Percentiles rank a stretch among this genome's conserved stretches.
Evolutionary conservation across 495 filamentous ascomycete species (phyloP).

Genomic region (Hyaloscypha bicolor): DNA sequence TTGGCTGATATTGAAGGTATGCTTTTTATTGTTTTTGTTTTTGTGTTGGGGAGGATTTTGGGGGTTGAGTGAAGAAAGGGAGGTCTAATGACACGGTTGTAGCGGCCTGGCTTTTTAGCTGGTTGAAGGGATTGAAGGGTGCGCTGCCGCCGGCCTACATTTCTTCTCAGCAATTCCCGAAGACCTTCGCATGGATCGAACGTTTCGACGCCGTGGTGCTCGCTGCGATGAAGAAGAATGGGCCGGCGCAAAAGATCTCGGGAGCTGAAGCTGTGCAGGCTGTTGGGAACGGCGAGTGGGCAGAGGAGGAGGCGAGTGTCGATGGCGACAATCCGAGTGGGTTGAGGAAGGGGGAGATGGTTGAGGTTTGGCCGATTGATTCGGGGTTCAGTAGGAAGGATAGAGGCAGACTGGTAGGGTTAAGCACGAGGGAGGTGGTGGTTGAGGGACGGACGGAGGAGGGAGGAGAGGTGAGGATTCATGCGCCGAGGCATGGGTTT

Average conservation of each 20-base stretch:
- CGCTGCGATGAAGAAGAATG: constrained; percentile 27
- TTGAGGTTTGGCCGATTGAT: constrained; percentile 60
- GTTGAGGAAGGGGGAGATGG: constrained; percentile 47
- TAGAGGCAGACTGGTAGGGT: constrained; percentile 47
- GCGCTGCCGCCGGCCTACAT: constrained; percentile 45
- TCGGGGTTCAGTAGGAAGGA: constrained; percentile 57
- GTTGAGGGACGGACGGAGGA: constrained; percentile 46
- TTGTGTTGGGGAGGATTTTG: background rate
- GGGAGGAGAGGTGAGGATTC: constrained; percentile 47
- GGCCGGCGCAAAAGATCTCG: constrained; percentile 40
- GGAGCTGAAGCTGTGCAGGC: constrained; percentile 50
- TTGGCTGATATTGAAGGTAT: constrained; percentile 59
- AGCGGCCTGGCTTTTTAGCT: constrained; percentile 60
- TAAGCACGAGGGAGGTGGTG: constrained; percentile 53
- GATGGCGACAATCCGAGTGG: constrained; percentile 44
- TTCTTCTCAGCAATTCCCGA: constrained; percentile 45
- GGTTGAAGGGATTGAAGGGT: constrained; percentile 52
- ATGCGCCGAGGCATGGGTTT: constrained; percentile 60
- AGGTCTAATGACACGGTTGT: constrained; percentile 22
- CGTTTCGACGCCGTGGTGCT: constrained; percentile 46
- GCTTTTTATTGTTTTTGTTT: constrained; percentile 25
- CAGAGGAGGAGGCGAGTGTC: constrained; percentile 38
- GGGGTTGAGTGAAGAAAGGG: constrained; percentile 6
- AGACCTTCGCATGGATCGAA: constrained; percentile 56
- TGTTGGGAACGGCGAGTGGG: constrained; percentile 40